Evolutionary conservation across 345 rosid genomes (phyloP), one percentile per base, ranked within the genome.

Genomic region (Garcia nutans): DNA sequence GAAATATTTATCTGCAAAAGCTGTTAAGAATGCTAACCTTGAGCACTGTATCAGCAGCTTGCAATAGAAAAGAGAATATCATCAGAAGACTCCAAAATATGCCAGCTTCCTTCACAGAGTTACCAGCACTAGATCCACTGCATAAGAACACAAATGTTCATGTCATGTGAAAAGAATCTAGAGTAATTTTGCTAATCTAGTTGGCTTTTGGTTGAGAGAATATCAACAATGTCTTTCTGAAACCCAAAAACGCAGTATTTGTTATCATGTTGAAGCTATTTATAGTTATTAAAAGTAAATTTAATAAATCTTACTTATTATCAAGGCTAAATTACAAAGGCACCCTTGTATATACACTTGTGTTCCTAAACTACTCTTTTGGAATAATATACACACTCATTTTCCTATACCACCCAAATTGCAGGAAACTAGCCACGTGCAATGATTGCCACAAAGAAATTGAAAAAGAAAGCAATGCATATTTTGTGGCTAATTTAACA

Each of bases 11-110:
- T 37, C 37, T n/a, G 26, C 44, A 54, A 71, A 49, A 28, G 33
- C 28, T 31, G 19, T 33, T 52, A 52, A 71, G 78, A 85, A 66
- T 49, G 76, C 78, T 78, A 83, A 94, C 97, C 97, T 94, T 94
- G 72, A 90, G 79, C 50, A 92, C 92, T 28, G 96, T 88, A 81
- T 88, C 97, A 63, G 94, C 97, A 7, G 97, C 98, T 92, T 94
- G 98, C 69, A 94, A 82, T 69, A 94, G 82, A 87, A 94, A 94
- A 50, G 98, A 94, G 79, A 86, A 62, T 68, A 88, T 90, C 97
- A 94, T 92, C 81, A 94, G 76, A 76, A 92, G 85, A 86, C 92
- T 94, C 98, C 98, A 94, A 86, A 92, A 89, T 74, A 94, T 83
- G 65, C 97, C 86, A 1, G 85, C 90, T 61, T 89, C 91, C 86